Conservation (phyloP, 129 eudicot species). For the Flaveria brownii region DNA sequence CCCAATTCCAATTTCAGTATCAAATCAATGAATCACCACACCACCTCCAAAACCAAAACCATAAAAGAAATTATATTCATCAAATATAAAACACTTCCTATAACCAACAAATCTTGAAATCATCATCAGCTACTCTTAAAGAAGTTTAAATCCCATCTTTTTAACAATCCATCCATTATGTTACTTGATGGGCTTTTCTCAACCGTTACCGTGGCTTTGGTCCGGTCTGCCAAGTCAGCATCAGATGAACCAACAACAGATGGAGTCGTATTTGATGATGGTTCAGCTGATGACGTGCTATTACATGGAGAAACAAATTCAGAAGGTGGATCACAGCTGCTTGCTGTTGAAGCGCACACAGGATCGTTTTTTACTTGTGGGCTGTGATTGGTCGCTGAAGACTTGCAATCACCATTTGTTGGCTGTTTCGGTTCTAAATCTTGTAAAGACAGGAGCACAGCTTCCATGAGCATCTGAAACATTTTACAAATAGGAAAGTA, state of each 20-base stretch:
- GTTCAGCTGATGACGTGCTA: slow-evolving; percentile 36
- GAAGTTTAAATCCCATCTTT: slow-evolving; percentile 91
- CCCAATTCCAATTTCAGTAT: slow-evolving; percentile 31
- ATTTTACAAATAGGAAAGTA: not conserved
- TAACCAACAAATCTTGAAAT: slow-evolving; percentile 1
- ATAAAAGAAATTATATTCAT: slow-evolving; percentile 20
- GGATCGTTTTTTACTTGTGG: slow-evolving; percentile 23
- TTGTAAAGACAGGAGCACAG: slow-evolving; percentile 70
- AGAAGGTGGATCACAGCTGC: slow-evolving; percentile 35
- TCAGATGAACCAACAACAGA: slow-evolving; percentile 41
- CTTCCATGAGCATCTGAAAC: slow-evolving; percentile 83
- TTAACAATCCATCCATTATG: slow-evolving; percentile 78
- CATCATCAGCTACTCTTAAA: slow-evolving; percentile 59
- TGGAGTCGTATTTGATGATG: slow-evolving; percentile 21
- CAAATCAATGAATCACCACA: slow-evolving; percentile 37
- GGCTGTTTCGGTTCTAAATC: slow-evolving; percentile 47
- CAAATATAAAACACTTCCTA: slow-evolving; percentile 27
- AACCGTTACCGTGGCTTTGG: slow-evolving; percentile 74
- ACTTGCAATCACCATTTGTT: not conserved
- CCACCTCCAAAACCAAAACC: slow-evolving; percentile 27
- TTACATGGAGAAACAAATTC: slow-evolving; percentile 37
- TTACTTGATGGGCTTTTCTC: slow-evolving; percentile 62
- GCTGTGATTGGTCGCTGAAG: slow-evolving; percentile 5
- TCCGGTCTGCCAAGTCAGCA: slow-evolving; percentile 51
- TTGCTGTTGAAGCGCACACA: slow-evolving; percentile 29